Evolutionary conservation across 2,329 filamentous ascomycete species (phyloP), one percentile per base, ranked within the genome.

Genomic region (Colletotrichum gloeosporioides): DNA sequence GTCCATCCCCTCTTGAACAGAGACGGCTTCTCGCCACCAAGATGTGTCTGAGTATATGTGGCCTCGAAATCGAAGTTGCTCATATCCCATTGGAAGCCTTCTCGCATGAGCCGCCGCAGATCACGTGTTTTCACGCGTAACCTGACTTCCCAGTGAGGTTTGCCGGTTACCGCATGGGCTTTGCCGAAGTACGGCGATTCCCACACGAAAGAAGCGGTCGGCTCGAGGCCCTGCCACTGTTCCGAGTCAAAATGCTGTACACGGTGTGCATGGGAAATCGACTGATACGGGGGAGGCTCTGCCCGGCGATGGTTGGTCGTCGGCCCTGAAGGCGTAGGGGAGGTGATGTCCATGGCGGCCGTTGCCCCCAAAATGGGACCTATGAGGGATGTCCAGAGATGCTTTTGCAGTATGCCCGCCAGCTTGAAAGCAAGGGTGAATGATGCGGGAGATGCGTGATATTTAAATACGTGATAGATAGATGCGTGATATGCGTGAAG

Each of bases 281-380:
- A 63, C 10, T 63, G 25, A 22, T 63, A 63, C 22, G 8, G 29
- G 9, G 59, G 59, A 63, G 59, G 59, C 18, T n/a, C 18, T 10
- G 39, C 9, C 18, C 18, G 18, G 39, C 8, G 2, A 49, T 9
- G 3, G 3, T 0, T n/a, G 9, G 0, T 49, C 2, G 39, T 49
- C 9, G 9, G 39, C 5, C 7, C 9, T 2, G 2, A 2, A 0
- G 6, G 39, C 0, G 3, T 2, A 6, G 0, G 18, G 39, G 0
- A 49, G 18, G 3, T 12, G 9, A 6, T 12, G 1, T 3, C 3
- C 39, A 49, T 49, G 39, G 12, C 18, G 39, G 3, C n/a, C 4
- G 22, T 22, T 22, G 22, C 22, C 22, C 22, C 22, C 36, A 4
- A 18, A 18, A 3, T 6, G 18, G 4, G 1, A 44, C 3, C 18